These are phyloP conservation scores for Neodidymelliopsis sp. DNA, from an alignment of 2,329 filamentous ascomycete species.

Conservation along the genomic window DNA sequence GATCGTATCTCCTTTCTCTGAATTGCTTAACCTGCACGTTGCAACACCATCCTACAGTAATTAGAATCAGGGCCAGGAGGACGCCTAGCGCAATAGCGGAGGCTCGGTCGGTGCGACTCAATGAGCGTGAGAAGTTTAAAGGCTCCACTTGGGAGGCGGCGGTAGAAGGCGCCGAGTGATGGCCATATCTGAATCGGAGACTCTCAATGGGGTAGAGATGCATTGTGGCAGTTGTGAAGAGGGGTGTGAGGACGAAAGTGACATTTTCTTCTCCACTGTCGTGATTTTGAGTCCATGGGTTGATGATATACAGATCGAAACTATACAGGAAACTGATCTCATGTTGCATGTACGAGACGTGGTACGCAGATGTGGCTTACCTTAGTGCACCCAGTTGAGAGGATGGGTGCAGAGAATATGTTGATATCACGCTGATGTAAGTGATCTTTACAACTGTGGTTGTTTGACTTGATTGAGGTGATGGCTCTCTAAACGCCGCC, in stretches of 20 bases:
- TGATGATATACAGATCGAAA: background rate
- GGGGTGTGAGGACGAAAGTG: background rate
- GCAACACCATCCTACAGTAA: background rate
- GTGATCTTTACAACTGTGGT: background rate
- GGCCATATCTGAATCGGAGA: background rate
- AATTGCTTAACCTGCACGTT: background rate
- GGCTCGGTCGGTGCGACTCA: background rate
- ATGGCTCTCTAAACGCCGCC: conserved; percentile 14
- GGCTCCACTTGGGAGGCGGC: background rate
- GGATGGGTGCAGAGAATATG: background rate
- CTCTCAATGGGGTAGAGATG: background rate
- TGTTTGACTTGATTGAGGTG: background rate
- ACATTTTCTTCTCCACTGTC: background rate
- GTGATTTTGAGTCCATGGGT: background rate
- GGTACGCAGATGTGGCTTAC: conserved; percentile 1
- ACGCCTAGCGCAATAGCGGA: background rate
- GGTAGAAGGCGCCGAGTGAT: background rate
- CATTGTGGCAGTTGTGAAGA: background rate
- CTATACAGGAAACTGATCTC: conserved; percentile 2
- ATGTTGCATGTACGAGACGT: conserved; percentile 6
- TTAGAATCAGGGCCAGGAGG: background rate
- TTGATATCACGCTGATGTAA: background rate
- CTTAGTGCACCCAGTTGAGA: background rate
- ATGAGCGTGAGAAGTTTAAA: background rate
- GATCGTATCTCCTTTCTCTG: background rate